These are phyloP conservation scores for Chlorella variabilis DNA, from an alignment of 163 green algal species.

Conservation along the genomic window DNA sequence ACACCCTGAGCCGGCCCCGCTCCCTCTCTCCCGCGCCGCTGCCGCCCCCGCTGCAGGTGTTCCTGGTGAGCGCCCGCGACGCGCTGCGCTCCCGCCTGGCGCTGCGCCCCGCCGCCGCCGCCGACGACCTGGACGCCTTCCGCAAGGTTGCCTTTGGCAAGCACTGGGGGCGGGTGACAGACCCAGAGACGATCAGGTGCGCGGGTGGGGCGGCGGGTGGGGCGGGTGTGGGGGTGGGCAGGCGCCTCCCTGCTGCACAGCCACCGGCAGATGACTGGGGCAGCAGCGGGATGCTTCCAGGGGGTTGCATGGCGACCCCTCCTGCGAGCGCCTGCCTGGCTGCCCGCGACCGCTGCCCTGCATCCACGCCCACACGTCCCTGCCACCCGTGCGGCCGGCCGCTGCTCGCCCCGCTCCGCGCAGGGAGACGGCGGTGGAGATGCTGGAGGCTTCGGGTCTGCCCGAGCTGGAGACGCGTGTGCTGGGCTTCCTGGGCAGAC, in stretches of 20 bases:
- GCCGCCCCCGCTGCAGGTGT: slow-evolving; percentile 35
- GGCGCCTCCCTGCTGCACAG: too few species aligned
- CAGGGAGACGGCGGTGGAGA: slow-evolving; percentile 21
- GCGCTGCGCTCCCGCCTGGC: slow-evolving; percentile 76
- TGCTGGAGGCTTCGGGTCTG: slow-evolving; percentile 46
- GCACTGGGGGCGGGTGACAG: slow-evolving; percentile 22
- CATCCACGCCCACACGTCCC: too few species aligned
- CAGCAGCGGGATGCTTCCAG: too few species aligned
- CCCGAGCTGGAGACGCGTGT: slow-evolving; percentile 73
- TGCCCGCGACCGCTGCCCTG: too few species aligned
- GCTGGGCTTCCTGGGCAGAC: slow-evolving; percentile 68
- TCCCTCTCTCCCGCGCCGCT: too few species aligned
- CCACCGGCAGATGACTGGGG: too few species aligned
- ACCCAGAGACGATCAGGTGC: background rate
- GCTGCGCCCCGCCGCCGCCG: slow-evolving; percentile 49
- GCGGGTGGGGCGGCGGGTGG: background rate
- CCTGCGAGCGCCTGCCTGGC: too few species aligned
- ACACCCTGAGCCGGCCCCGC: too few species aligned
- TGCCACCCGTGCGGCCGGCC: too few species aligned
- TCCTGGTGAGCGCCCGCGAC: slow-evolving; percentile 77
- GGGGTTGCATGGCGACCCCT: too few species aligned
- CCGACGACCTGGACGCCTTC: slow-evolving; percentile 61
- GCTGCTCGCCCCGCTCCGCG: too few species aligned
- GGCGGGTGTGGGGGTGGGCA: too few species aligned
- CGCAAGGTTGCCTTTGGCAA: slow-evolving; percentile 67